Base-by-base conservation (phyloP, 805 yeast genomes). In the Kregervanrija pseudodelftensis region DNA sequence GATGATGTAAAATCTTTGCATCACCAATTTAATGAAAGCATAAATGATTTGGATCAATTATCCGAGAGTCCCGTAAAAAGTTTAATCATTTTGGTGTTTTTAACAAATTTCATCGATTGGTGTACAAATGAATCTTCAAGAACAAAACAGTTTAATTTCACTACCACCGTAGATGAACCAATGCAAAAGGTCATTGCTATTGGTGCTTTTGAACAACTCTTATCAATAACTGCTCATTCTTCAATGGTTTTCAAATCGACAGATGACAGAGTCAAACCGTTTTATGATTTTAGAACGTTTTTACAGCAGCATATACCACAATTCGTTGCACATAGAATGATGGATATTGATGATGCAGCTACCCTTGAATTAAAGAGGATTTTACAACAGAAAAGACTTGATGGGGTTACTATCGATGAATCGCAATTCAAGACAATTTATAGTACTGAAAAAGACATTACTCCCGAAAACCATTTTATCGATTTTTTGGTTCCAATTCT, bases 131-230 rank as follows among this genome's bases (percentile, higher is more conserved):
- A 70, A 4, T 56, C 66, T 2, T 42, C 58, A 5, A 67, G 83
- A 48, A 67, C 70, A 0, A 52, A 59, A 15, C 64, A 68, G 30
- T 74, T 69, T 48, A 81, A 80, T 49, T 82, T 82, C 52, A 34
- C 53, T 1, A 11, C 44, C 2, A 44, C 48, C 31, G 76, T 83
- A 28, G 75, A 81, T 48, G 69, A 68, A 30, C 85, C 86, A 46
- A 73, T 83, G 66, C 75, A 75, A 33, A 60, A 65, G 40, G 72
- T 77, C 13, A 78, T 83, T 8, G 76, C 77, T 40, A 66, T 74
- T 30, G 93, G 91, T 35, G 86, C 86, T 0, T 64, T 84, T 51
- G 93, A 85, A 57, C 83, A 79, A 54, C 60, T 85, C 16, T 64
- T 85, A 53, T 72, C 78, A 15, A 65, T 76, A 36, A 61, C 82